Base-by-base conservation (phyloP, 2,329 filamentous ascomycete species). In the Fusarium sp. region DNA sequence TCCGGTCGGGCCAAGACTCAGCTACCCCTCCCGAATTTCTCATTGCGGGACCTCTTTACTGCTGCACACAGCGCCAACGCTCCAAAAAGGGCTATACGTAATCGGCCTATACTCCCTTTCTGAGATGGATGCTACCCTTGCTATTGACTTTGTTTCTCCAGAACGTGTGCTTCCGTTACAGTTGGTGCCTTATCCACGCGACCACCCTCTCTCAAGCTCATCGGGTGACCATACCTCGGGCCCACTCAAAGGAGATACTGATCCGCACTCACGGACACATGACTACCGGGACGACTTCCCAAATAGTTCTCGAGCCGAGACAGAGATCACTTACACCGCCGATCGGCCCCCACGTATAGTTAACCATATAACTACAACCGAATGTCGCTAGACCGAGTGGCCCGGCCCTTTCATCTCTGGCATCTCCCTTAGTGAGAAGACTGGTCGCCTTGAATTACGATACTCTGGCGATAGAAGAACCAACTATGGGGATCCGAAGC, bases 181-280 rank as follows among this genome's bases (percentile, higher is more conserved):
- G 42, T 45, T 50, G 45, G 16, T n/a, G 5, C 45, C 25, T 50
- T 50, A 13, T 50, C 25, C 25, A 50, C 16, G 25, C 16, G 45
- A 29, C 25, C 16, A 18, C 42, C 20, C 42, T 27, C 45, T 27
- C 45, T 16, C 22, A 45, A 50, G 18, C 45, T 29, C 16, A 25
- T 50, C 45, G 22, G 16, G 45, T 50, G 45, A 50, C 25, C 9
- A 50, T 50, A 29, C 45, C 45, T 50, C 2, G 45, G 40, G 25
- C 45, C 45, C 45, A 50, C 45, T 50, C 45, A 50, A 50, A 50
- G 16, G 45, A 50, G 45, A 50, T 50, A 2, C 25, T 29, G 45
- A 50, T 50, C 22, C 45, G 45, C 45, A 29, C 45, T 35, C 52
- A 56, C 31, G 29, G 52, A 56, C 52, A 56, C 52, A 62, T 68